These are phyloP conservation scores for Xanthoceras sorbifolium DNA, from an alignment of 345 rosid genomes.

Conservation along the genomic window DNA sequence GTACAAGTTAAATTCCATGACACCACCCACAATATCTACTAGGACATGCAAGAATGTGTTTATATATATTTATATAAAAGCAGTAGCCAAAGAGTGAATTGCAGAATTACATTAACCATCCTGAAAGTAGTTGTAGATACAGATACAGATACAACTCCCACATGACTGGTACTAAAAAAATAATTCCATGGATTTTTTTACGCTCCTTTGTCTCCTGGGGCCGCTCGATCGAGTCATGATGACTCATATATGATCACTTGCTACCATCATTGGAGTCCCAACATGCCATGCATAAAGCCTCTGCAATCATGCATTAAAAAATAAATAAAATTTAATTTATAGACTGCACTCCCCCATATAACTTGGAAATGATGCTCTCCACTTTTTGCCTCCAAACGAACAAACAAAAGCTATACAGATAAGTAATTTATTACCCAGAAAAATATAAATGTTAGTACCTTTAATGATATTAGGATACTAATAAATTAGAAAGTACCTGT, in stretches of 20 bases:
- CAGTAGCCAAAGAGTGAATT: not conserved
- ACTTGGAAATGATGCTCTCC: constrained; percentile 35
- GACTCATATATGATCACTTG: constrained; percentile 9
- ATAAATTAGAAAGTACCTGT: not conserved
- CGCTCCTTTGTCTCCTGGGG: not conserved
- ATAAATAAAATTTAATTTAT: not conserved
- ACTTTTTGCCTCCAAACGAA: constrained; percentile 15
- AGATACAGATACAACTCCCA: not conserved
- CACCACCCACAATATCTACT: not conserved
- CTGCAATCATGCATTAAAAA: not conserved
- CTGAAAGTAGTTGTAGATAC: not conserved
- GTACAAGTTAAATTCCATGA: constrained; percentile 1
- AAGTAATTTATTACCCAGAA: not conserved
- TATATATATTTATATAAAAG: not conserved
- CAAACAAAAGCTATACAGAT: constrained; percentile 6
- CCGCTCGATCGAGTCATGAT: not conserved
- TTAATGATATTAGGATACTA: constrained; percentile 3
- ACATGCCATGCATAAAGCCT: constrained; percentile 19
- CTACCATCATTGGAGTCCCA: constrained; percentile 18
- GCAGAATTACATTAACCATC: not conserved
- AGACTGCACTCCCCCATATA: constrained; percentile 19
- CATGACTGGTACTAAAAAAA: not conserved
- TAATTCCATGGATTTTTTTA: not conserved
- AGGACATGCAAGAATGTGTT: not conserved
- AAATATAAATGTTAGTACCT: not conserved